Base-by-base conservation (phyloP, 768 basidiomycete genomes). In the Lepiota venenata region DNA sequence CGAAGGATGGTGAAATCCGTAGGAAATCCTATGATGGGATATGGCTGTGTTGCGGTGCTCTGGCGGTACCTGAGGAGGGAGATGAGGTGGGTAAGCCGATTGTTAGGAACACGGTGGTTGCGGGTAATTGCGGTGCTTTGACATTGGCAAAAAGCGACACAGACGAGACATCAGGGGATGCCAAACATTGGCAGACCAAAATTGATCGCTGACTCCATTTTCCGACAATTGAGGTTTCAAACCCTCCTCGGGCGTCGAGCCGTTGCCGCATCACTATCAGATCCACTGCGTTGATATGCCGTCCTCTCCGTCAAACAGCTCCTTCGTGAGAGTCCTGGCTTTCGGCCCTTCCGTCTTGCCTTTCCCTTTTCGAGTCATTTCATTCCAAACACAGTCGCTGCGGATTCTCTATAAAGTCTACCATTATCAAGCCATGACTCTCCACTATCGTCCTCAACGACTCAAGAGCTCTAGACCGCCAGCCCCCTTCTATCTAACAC, bases 341-440 rank as follows among this genome's bases (percentile, higher is more conserved):
- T 58, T 29, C 42, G 57, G 64, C 60, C 64, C 62, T 64, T 67
- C 62, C 61, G 54, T 67, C 64, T 59, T 51, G 56, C 56, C 53
- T 58, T 66, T 62, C 64, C 68, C 66, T 64, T 61, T 71, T 72
- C 64, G 71, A 76, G 71, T 74, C 64, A 69, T 57, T 61, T 64
- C 60, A 58, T 68, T 64, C 65, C 64, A 65, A 63, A 60, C 62
- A 64, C 66, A 63, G 62, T 62, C 62, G 64, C 63, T 65, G 64
- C 68, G 68, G 66, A 61, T 56, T 57, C 54, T 61, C 56, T 69
- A 69, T 68, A 68, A 68, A 67, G 60, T 56, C 56, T 21, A 40
- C 37, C 49, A 21, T 40, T 52, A 48, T 49, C 61, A 60, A 42
- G 48, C 49, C 48, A 69, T 71, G 71, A 63, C 65, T 70, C 68